These are phyloP conservation scores for Physcomitrium patens DNA, from an alignment of 225 moss, liverwort and hornwort genomes.

Conservation along the genomic window DNA sequence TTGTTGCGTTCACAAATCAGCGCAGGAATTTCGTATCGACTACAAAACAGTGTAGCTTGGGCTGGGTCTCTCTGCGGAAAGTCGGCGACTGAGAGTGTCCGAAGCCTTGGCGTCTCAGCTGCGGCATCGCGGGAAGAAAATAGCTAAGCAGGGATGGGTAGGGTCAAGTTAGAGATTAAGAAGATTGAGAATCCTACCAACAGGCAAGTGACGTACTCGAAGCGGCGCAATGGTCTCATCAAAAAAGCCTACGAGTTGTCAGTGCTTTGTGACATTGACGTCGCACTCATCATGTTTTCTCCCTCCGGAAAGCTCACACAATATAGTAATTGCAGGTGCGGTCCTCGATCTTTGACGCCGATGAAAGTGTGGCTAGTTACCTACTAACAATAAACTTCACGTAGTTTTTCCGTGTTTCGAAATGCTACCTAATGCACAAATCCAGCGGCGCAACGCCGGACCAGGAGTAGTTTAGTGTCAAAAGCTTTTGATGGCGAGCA, in stretches of 20 bases:
- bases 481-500: no score
- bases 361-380: not conserved
- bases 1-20: no score
- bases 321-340: conserved; percentile 66
- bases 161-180: conserved; percentile 68
- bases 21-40: conserved; percentile 2
- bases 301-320: conserved; percentile 62
- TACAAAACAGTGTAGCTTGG: conserved; percentile 29
- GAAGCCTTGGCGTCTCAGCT: not conserved
- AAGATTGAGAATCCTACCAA: conserved; percentile 70
- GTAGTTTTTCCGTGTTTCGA: no score
- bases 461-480: no score
- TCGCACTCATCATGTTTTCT: conserved; percentile 69
- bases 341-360: not conserved
- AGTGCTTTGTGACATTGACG: conserved; percentile 63
- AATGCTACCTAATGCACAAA: no score
- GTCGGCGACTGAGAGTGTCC: no score
- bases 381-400: no score
- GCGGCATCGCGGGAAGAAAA: not conserved
- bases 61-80: conserved; percentile 20
- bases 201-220: conserved; percentile 65
- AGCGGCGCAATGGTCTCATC: conserved; percentile 64
- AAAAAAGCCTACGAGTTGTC: conserved; percentile 69
- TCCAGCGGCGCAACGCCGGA: no score
- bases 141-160: conserved; percentile 42